These are phyloP conservation scores for Henckelia pumila DNA, from an alignment of 257 asterid species.

Conservation along the genomic window DNA sequence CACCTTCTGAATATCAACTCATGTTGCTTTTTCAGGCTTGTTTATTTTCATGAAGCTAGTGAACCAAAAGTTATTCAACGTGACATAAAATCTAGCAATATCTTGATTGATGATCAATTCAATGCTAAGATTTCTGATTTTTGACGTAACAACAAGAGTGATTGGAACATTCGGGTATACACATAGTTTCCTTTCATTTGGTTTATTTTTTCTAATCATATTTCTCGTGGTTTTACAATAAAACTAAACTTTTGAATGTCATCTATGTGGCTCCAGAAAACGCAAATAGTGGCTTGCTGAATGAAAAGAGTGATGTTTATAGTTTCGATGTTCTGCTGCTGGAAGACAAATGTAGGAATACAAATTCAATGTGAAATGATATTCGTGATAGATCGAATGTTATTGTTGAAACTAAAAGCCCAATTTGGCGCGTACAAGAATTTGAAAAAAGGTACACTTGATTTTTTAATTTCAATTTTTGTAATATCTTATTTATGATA, in stretches of 20 bases:
- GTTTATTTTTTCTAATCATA: constrained; percentile 32
- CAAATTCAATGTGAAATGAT: too few relatives aligned
- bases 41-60: constrained; percentile 92
- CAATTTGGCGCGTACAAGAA: too few relatives aligned
- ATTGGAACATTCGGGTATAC: constrained; percentile 97
- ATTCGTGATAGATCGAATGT: too few relatives aligned
- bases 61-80: constrained; percentile 97
- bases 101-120: constrained; percentile 76
- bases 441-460: too few relatives aligned
- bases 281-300: constrained; percentile 87
- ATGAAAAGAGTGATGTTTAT: constrained; percentile 88
- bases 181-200: constrained; percentile 28
- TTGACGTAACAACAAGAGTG: constrained; percentile 90
- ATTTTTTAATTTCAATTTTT: too few relatives aligned
- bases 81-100: constrained; percentile 95
- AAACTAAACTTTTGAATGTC: constrained; percentile 27
- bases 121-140: constrained; percentile 92
- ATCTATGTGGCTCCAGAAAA: constrained; percentile 98
- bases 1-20: not conserved
- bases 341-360: too few relatives aligned
- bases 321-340: constrained; percentile 92
- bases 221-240: constrained; percentile 2
- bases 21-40: constrained; percentile 58
- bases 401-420: too few relatives aligned
- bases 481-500: too few relatives aligned